Evolutionary conservation across 192 early-diverging fungal genomes (phyloP).

Genomic region (Gryganskiella cystojenkinii): DNA sequence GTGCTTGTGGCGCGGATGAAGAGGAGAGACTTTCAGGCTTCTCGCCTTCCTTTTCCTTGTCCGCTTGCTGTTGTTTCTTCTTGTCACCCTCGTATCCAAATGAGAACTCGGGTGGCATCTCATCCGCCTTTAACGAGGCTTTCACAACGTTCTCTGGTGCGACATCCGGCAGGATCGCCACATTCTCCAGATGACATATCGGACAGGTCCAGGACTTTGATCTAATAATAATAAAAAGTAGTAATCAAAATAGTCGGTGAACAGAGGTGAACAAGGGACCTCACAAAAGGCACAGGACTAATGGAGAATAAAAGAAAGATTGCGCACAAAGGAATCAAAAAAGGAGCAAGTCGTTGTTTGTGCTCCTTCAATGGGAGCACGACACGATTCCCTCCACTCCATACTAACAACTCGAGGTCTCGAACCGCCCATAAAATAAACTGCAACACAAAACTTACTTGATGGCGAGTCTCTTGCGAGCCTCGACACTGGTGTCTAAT

Average conservation of each 20-base stretch:
- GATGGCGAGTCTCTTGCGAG: conserved; percentile 69
- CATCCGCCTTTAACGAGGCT: conserved; percentile 34
- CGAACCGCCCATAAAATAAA: not conserved
- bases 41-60: conserved; percentile 1
- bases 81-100: conserved; percentile 49
- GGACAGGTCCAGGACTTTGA: conserved; percentile 54
- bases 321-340: not conserved
- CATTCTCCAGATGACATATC: conserved; percentile 41
- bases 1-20: too few relatives aligned
- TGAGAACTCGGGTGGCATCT: conserved; percentile 52
- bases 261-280: not conserved
- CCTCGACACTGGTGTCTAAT: conserved; percentile 74
- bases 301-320: not conserved
- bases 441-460: conserved; percentile 41
- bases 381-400: not conserved
- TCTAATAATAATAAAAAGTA: too few relatives aligned
- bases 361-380: not conserved
- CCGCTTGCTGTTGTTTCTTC: conserved; percentile 20
- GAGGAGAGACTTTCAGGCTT: not conserved
- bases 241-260: not conserved
- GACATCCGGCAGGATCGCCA: conserved; percentile 51
- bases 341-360: not conserved
- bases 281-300: not conserved
- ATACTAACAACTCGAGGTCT: not conserved
- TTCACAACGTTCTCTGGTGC: conserved; percentile 45